Evolutionary conservation across 2,329 filamentous ascomycete species (phyloP), one percentile per base, ranked within the genome.

Genomic region (Cyanodermella asteris): DNA sequence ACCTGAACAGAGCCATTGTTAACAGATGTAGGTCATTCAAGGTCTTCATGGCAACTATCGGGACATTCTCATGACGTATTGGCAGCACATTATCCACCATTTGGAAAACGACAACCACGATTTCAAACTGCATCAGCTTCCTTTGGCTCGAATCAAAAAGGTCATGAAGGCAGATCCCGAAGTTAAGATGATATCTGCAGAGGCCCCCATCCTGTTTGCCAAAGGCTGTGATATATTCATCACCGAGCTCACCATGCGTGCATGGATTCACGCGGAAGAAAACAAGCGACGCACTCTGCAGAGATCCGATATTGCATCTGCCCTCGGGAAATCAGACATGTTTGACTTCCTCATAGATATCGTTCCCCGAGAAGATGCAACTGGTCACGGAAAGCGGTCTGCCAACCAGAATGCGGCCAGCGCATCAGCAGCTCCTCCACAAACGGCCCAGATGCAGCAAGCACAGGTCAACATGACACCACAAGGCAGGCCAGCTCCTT

Each of bases 221-320:
- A 97, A 97, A 51, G 87, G 84, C 18, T 94, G 87, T 50, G 87
- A 97, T 45, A 93, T 94, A 44, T 97, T 97, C 55, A 97, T 97
- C 44, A 93, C 82, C 1, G 87, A 97, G 51, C 61, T 97, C 32
- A 97, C 87, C 6, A 97, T 97, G 87, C 78, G 87, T 35, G 87
- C 87, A 23, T 97, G 87, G 87, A 97, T 97, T 35, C 87, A 97
- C 41, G 87, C 87, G 10, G 87, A 97, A 46, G 87, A 97, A 52
- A 97, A 97, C 56, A 97, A 97, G 59, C 69, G 87, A 16, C 72
- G 87, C 21, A 97, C 87, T 2, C 59, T 97, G 20, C 87, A 97
- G 51, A 70, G 87, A 25, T 91, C 80, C 29, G 87, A 97, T 43
- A 97, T 97, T 45, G 87, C 87, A 13, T 90, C 81, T 7, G 87